Evolutionary conservation across 2,329 filamentous ascomycete species (phyloP).

Genomic region (Clonostachys byssicola): DNA sequence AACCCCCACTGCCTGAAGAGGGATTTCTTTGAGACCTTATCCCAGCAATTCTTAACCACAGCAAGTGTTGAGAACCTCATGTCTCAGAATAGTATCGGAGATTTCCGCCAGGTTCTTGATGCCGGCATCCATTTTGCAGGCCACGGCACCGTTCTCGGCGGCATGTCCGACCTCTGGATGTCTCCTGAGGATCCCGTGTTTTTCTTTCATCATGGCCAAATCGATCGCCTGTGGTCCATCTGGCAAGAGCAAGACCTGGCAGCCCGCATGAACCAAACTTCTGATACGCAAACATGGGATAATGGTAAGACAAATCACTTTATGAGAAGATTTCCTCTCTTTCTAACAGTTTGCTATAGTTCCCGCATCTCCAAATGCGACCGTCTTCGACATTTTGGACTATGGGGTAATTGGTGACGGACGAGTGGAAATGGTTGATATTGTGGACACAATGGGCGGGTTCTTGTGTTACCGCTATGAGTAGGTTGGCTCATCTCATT

Average conservation of each 20-base stretch:
- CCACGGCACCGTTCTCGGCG: too few relatives aligned
- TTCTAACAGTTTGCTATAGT: neutral
- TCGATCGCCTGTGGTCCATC: conserved; percentile 11
- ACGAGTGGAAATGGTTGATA: neutral
- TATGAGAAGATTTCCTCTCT: too few relatives aligned
- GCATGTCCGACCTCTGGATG: conserved; percentile 11
- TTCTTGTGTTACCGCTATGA: neutral
- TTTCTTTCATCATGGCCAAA: conserved; percentile 13
- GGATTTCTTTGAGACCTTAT: conserved; percentile 12
- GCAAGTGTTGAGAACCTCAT: too few relatives aligned
- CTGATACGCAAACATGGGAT: too few relatives aligned
- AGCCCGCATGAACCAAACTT: too few relatives aligned
- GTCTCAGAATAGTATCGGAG: too few relatives aligned
- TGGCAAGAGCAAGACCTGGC: conserved; percentile 5
- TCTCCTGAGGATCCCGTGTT: conserved; percentile 18
- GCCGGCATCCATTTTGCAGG: conserved; percentile 4
- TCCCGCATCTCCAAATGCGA: neutral
- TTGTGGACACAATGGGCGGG: neutral
- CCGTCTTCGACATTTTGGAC: neutral
- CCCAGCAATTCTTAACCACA: too few relatives aligned
- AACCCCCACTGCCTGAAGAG: conserved; percentile 38
- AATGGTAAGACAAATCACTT: too few relatives aligned
- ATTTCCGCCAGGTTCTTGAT: too few relatives aligned
- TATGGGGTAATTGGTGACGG: neutral
- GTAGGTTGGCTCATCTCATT: neutral